phyloP scores from a whole-genome alignment of 2,329 filamentous ascomycete genomes.

The Aspergillus ibericus region DNA sequence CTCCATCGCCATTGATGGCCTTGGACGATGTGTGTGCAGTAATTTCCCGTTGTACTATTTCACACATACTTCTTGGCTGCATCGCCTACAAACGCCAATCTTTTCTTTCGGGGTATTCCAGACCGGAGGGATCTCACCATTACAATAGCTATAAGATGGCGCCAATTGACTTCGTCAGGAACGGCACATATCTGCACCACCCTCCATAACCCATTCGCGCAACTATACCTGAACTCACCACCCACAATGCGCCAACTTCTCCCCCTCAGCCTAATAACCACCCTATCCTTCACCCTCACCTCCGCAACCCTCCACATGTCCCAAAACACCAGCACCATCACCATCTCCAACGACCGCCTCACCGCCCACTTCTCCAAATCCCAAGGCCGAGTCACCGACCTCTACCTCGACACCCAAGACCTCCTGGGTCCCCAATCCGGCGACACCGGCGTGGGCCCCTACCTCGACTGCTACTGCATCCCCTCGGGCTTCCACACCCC shows the following conservation, averaged over 20 bases:
- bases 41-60: neutral
- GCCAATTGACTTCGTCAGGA: neutral
- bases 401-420: constrained; percentile 52
- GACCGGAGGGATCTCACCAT: neutral
- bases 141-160: neutral
- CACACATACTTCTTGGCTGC: neutral
- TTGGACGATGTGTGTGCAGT: neutral
- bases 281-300: constrained; percentile 11
- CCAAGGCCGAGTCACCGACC: constrained; percentile 42
- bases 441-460: constrained; percentile 54
- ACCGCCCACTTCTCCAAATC: constrained; percentile 47
- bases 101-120: neutral
- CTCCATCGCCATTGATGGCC: neutral
- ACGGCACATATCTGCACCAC: neutral
- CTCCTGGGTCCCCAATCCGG: constrained; percentile 51
- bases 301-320: constrained; percentile 20
- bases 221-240: neutral
- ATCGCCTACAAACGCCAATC: neutral
- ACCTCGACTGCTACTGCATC: constrained; percentile 65
- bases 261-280: constrained; percentile 5
- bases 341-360: constrained; percentile 48
- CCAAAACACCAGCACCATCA: constrained; percentile 25
- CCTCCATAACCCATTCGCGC: neutral
- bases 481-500: constrained; percentile 62
- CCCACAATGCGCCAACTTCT: constrained; percentile 11